Percentiles rank a stretch among this genome's conserved stretches.
Conservation (phyloP, 139 green algal genomes). For the Tetradesmus lagerheimii region DNA sequence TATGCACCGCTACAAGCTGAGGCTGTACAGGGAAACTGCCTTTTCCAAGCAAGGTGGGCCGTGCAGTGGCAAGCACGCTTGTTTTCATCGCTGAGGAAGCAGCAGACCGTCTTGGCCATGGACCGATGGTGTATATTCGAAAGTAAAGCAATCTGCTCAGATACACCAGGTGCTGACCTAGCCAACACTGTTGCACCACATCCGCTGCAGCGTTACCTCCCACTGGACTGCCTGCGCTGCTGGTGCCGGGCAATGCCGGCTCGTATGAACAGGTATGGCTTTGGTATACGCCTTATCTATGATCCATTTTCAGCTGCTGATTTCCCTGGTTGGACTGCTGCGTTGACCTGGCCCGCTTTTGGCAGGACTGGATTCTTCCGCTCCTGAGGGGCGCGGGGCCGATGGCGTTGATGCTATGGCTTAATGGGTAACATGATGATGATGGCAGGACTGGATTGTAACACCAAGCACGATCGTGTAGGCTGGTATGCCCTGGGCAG, state of each 20-base stretch:
- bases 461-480: background rate
- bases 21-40: constrained; percentile 30
- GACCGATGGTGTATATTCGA: background rate
- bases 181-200: background rate
- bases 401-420: too few species aligned
- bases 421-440: too few species aligned
- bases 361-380: background rate
- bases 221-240: constrained; percentile 54
- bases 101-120: background rate
- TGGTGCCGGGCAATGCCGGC: constrained; percentile 68
- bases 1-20: constrained; percentile 36
- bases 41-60: constrained; percentile 3
- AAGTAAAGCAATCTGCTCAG: background rate
- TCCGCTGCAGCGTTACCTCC: constrained; percentile 23
- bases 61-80: background rate
- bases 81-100: background rate
- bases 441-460: background rate
- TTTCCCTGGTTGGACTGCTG: background rate
- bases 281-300: background rate
- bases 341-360: background rate
- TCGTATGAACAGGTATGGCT: constrained; percentile 56
- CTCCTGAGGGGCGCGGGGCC: too few species aligned
- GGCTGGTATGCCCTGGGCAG: background rate
- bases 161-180: background rate
- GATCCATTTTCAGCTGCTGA: background rate